Evolutionary conservation across 2,329 filamentous ascomycete species (phyloP), one percentile per base, ranked within the genome.

Genomic region (Dactylonectria estremocensis): DNA sequence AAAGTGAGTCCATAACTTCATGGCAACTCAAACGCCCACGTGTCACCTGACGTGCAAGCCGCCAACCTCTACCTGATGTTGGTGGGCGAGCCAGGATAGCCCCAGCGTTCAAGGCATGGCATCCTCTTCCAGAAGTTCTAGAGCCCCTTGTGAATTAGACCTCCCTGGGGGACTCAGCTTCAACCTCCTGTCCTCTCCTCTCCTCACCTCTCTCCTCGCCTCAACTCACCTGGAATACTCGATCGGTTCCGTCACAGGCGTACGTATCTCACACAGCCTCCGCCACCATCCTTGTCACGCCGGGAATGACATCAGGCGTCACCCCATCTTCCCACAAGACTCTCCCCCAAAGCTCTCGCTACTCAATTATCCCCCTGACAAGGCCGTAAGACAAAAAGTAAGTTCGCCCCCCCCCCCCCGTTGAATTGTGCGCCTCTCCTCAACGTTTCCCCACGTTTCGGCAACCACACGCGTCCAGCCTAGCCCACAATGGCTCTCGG

Each of bases 381-480:
- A 22, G 35, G 20, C 22, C 33, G n/a, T 18, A 28, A n/a, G 46
- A 9, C n/a, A 58, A 68, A 68, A 66, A 59, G 63, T 43, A 62
- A 68, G 37, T 54, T 37, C 33, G 28, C 50, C 37, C 35, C 60
- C 20, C 53, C 50, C 37, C 35, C 60, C 20, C 53, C 37, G 46
- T 31, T 65, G 45, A 55, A 61, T 56, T 56, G 28, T 57, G 20
- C 24, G 16, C 61, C 28, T 66, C 28, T 48, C 55, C 24, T 45
- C 24, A 37, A 56, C 18, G 7, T 46, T 67, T 67, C 64, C 67
- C 67, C 67, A 57, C 67, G 64, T 69, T 64, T 69, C 50, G 59
- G 43, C 46, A 64, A 55, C 52, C 55, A 55, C 59, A 35, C 58
- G 49, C 35, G 20, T 63, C 49, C 55, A 58, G 31, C 50, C 52